Evolutionary conservation across 2,329 filamentous ascomycete genomes (phyloP).

Genomic region (Epicoccum sorghinum): DNA sequence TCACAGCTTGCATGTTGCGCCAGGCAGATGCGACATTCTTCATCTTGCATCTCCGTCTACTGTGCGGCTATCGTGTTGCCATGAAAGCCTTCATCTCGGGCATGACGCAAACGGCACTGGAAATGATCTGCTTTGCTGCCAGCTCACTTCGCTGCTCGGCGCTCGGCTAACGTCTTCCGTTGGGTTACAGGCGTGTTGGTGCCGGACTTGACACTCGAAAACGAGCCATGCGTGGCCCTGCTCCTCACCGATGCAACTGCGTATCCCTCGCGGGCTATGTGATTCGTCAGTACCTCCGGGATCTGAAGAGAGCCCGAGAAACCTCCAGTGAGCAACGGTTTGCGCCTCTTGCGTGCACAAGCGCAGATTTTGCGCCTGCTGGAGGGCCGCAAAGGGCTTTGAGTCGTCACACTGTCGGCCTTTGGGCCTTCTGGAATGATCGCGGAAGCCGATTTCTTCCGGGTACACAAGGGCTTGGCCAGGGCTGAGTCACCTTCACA

Average conservation of each 20-base stretch:
- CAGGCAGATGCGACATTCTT: conserved; percentile 29
- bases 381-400: conserved; percentile 14
- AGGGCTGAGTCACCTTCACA: conserved; percentile 35
- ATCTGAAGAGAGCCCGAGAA: conserved; percentile 9
- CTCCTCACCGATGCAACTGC: conserved; percentile 14
- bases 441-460: conserved; percentile 14
- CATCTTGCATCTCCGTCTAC: conserved; percentile 30
- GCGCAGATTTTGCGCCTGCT: conserved; percentile 13
- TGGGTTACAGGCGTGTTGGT: conserved; percentile 13
- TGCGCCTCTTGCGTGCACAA: conserved; percentile 18
- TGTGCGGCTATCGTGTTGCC: conserved; percentile 17
- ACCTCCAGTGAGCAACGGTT: conserved; percentile 10
- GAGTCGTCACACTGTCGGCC: conserved; percentile 14
- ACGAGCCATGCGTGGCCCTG: conserved; percentile 17
- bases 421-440: conserved; percentile 11
- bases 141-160: conserved; percentile 14
- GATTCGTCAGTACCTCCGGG: conserved; percentile 9
- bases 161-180: conserved; percentile 9
- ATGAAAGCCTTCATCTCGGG: conserved; percentile 23
- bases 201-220: conserved; percentile 19
- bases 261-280: conserved; percentile 6
- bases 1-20: conserved; percentile 19
- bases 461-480: conserved; percentile 9
- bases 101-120: conserved; percentile 29
- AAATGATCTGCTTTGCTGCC: conserved; percentile 25